Evolutionary conservation across 2,329 filamentous ascomycete genomes (phyloP), one percentile per base, ranked within the genome.

Genomic region (Penicillium capsulatum): DNA sequence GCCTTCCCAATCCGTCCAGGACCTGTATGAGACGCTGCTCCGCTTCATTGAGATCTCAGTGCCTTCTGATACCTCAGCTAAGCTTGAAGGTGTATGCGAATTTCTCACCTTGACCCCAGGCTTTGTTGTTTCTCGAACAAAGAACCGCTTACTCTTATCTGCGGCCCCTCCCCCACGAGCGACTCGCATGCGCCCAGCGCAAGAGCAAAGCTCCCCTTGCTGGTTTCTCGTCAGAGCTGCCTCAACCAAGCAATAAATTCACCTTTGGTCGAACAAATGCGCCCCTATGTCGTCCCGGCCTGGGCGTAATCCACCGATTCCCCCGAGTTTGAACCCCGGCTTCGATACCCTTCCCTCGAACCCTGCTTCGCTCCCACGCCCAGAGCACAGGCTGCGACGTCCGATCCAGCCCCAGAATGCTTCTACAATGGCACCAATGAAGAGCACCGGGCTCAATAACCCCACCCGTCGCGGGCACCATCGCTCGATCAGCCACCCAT

Each of bases 401-500:
- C 41, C 48, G 8, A 40, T 51, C 6, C 39, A 53, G 16, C 38
- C 51, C 34, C 59, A 57, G 31, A 40, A 61, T 61, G 54, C 49
- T 34, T 46, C 48, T n/a, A 34, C 30, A 13, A 45, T 54, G 40
- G 40, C 50, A 4, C 40, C 51, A 28, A 47, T 55, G 48, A 56
- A 45, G 30, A 46, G 42, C 11, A 44, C 39, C 14, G 13, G 32
- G 29, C 44, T 48, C 8, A 45, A 49, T 9, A 42, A 38, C 17
- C 43, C 51, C n/a, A 40, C 42, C 32, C 55, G 50, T 15, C 59
- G 58, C 30, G 56, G 57, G 11, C 79, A 83, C 63, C 67, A 69
- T 17, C 80, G 85, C 38, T 90, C 86, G 39, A 78, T 84, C 69
- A 92, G 86, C 72, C 83, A 91, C 56, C 86, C 86, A 8, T 84